phyloP scores from a whole-genome alignment of 2,329 filamentous ascomycete species.

The Diaporthe caulivora region DNA sequence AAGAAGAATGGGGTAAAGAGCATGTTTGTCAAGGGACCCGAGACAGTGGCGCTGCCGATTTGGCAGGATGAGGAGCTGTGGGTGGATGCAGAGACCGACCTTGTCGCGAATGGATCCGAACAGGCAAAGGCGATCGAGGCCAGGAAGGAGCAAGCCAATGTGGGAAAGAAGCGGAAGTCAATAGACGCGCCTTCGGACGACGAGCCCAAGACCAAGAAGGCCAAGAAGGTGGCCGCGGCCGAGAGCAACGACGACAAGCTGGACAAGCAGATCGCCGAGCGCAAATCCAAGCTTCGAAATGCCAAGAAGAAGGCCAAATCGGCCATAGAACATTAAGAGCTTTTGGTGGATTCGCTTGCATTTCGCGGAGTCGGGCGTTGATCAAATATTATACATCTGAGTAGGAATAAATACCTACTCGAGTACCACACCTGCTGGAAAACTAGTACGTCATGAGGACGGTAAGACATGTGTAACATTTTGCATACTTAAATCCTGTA shows the following conservation, averaged over 20 bases:
- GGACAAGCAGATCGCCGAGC: conserved; percentile 70
- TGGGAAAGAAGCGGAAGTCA: conserved; percentile 75
- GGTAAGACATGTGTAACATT: neutral
- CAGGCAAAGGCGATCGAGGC: conserved; percentile 58
- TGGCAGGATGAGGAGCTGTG: conserved; percentile 95
- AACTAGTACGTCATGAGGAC: neutral
- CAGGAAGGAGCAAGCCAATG: conserved; percentile 64
- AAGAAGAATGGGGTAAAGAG: conserved; percentile 89
- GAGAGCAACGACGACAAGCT: conserved; percentile 65
- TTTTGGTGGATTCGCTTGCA: conserved; percentile 39
- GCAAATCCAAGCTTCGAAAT: conserved; percentile 69
- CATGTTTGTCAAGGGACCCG: conserved; percentile 90
- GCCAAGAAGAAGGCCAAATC: conserved; percentile 70
- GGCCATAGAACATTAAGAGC: conserved; percentile 58
- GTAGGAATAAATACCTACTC: conserved; percentile 4
- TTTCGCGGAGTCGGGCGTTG: conserved; percentile 37
- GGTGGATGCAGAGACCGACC: conserved; percentile 80
- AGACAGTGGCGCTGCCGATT: conserved; percentile 90
- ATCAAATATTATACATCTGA: conserved; percentile 14
- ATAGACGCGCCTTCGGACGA: conserved; percentile 48
- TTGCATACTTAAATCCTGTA: too few species aligned
- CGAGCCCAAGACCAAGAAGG: conserved; percentile 45
- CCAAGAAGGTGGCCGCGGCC: conserved; percentile 45
- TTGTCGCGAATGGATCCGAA: conserved; percentile 70
- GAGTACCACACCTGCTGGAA: neutral